A percentile compares a stretch with the other conserved stretches of the same genome.
phyloP scores from a whole-genome alignment of 345 rosid genomes.

The Citrus sinensis region DVS_A1.0 CM039164.1:29493001-29493500 shows the following conservation, averaged over 20 bases:
- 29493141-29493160: background rate
- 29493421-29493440: background rate
- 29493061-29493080: background rate
- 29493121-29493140: no score
- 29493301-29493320: conserved; percentile 54
- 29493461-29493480: background rate
- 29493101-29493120: background rate
- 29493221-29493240: conserved; percentile 32
- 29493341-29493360: conserved; percentile 57
- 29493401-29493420: background rate
- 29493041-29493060: no score
- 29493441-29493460: background rate
- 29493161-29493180: background rate
- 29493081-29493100: conserved; percentile 17
- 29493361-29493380: conserved; percentile 61
- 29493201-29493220: conserved; percentile 38
- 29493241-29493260: conserved; percentile 29
- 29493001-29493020: no score
- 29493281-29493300: conserved; percentile 30
- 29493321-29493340: conserved; percentile 54
- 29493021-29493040: no score
- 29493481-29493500: no score
- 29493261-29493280: background rate
- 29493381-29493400: conserved; percentile 61
- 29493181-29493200: conserved; percentile 6